These are phyloP conservation scores for Aspergillus jensenii DNA, from an alignment of 2,329 filamentous ascomycete genomes.

Conservation along the genomic window DNA sequence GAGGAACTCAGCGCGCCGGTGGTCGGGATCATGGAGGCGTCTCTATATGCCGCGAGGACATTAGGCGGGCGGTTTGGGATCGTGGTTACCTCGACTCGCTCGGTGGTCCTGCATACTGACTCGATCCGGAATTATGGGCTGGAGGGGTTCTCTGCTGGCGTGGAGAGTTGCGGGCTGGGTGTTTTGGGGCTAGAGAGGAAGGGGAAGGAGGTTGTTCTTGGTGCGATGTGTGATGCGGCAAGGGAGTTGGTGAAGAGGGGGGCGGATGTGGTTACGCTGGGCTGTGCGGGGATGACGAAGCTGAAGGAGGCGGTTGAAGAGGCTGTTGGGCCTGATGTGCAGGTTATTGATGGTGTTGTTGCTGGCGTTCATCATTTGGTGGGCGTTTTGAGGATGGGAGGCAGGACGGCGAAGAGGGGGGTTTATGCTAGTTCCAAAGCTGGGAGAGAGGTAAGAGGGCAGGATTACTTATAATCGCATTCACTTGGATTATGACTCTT, in stretches of 20 bases:
- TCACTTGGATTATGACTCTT: no score
- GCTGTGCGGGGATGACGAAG: slow-evolving; percentile 52
- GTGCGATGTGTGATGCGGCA: slow-evolving; percentile 40
- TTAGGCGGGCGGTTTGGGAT: slow-evolving; percentile 50
- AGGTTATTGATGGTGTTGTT: no score
- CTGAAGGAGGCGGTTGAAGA: slow-evolving; percentile 36
- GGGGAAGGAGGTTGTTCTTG: slow-evolving; percentile 3
- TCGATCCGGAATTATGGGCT: slow-evolving; percentile 45
- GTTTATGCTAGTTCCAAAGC: no score
- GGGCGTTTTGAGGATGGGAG: no score
- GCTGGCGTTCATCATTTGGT: no score
- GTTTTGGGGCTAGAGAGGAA: slow-evolving; percentile 47
- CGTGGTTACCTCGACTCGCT: slow-evolving; percentile 42
- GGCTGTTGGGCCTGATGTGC: slow-evolving; percentile 8
- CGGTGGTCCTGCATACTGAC: slow-evolving; percentile 43
- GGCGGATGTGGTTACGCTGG: slow-evolving; percentile 46
- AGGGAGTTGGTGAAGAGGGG: slow-evolving; percentile 41
- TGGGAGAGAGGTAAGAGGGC: no score
- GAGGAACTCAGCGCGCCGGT: slow-evolving; percentile 48
- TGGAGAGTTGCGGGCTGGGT: slow-evolving; percentile 42
- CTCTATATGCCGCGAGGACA: slow-evolving; percentile 51
- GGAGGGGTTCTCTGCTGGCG: slow-evolving; percentile 43
- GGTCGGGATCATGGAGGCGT: slow-evolving; percentile 54
- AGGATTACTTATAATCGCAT: no score
- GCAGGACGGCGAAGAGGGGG: no score